Percentiles rank a stretch among this genome's conserved stretches.
phyloP scores from a whole-genome alignment of 768 basidiomycete species.

The Artomyces pyxidatus region DNA sequence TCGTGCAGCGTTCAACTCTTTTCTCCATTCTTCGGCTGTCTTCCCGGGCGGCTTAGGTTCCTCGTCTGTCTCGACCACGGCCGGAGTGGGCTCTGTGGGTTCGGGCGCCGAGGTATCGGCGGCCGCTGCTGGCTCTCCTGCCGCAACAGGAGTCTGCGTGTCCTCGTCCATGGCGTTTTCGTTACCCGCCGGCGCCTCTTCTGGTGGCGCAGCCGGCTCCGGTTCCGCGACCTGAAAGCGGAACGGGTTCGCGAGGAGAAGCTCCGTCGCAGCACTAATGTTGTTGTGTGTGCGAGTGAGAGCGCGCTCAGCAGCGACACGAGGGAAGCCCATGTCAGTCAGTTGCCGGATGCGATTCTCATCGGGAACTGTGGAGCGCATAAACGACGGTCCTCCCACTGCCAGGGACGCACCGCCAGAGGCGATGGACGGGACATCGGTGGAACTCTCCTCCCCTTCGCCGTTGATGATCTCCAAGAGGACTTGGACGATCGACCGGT shows the following conservation, averaged over 20 bases:
- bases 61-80: background rate
- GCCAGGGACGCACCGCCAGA: conserved; percentile 25
- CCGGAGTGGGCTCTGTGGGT: background rate
- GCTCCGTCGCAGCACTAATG: conserved; percentile 79
- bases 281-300: conserved; percentile 83
- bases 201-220: conserved; percentile 11
- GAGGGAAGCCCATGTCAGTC: conserved; percentile 94
- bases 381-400: conserved; percentile 25
- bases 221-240: conserved; percentile 57
- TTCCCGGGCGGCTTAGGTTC: conserved; percentile 28
- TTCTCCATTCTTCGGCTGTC: conserved; percentile 53
- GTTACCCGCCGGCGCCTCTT: background rate
- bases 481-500: conserved; percentile 65
- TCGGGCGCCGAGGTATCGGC: conserved; percentile 1
- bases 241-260: conserved; percentile 76
- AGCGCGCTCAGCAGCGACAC: conserved; percentile 80
- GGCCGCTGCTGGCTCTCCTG: background rate
- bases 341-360: conserved; percentile 76
- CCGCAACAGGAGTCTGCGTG: background rate
- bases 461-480: conserved; percentile 76
- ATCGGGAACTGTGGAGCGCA: conserved; percentile 45
- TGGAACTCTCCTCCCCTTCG: conserved; percentile 68
- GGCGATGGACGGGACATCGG: conserved; percentile 26
- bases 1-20: conserved; percentile 57
- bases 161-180: conserved; percentile 1